Percentiles rank a stretch among this genome's conserved stretches.
Conservation (phyloP, 352 stramenopile species). For the Phytophthora fragariae region DNA sequence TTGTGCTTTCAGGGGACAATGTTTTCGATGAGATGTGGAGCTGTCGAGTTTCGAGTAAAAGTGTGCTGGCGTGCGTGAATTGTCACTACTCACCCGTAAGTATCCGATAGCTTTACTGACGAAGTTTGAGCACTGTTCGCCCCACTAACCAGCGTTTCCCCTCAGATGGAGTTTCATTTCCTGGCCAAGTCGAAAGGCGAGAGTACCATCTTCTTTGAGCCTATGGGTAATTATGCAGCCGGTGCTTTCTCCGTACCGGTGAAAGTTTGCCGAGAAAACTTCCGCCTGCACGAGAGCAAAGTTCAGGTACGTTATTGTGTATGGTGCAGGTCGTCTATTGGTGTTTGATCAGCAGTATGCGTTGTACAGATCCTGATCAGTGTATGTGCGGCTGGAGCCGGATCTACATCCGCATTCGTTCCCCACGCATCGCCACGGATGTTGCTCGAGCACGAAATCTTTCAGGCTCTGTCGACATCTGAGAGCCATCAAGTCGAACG, state of each 20-base stretch:
- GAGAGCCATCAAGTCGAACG: constrained; percentile 23
- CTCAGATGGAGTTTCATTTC: constrained; percentile 31
- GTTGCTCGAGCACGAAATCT: constrained; percentile 30
- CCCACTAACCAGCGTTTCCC: background rate
- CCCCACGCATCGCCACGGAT: constrained; percentile 1
- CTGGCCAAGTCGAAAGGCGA: constrained; percentile 8
- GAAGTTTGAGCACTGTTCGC: background rate
- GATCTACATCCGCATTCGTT: background rate
- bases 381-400: background rate
- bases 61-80: constrained; percentile 7
- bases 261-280: constrained; percentile 19
- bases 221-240: background rate
- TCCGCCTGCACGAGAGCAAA: constrained; percentile 24
- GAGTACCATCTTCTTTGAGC: constrained; percentile 12
- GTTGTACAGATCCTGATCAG: constrained; percentile 14
- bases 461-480: constrained; percentile 22
- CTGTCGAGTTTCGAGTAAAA: constrained; percentile 4
- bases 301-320: constrained; percentile 15
- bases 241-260: constrained; percentile 8
- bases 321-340: background rate
- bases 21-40: constrained; percentile 14
- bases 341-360: background rate
- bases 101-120: background rate
- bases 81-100: constrained; percentile 30
- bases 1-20: background rate